Conservation (phyloP, 2,329 filamentous ascomycete species). For the Didymellaceae sp. region DNA sequence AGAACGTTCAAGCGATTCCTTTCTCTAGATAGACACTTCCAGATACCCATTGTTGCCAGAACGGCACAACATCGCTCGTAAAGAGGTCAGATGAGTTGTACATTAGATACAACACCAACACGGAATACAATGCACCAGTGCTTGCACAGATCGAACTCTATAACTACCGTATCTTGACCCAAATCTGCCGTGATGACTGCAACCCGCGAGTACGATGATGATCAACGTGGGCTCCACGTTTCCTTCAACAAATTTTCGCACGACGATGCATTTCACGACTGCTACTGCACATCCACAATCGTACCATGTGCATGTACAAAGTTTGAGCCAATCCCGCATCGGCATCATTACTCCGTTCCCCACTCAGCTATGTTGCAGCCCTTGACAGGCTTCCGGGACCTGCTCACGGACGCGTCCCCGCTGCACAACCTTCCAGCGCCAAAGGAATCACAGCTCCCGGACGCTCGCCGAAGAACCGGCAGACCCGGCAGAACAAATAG, state of each 20-base stretch:
- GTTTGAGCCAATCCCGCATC: constrained; percentile 7
- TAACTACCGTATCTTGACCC: background rate
- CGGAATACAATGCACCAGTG: constrained; percentile 2
- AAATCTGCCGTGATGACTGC: constrained; percentile 6
- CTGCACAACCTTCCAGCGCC: background rate
- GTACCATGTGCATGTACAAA: constrained; percentile 8
- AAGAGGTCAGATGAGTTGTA: constrained; percentile 33
- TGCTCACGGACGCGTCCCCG: constrained; percentile 12
- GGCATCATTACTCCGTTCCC: constrained; percentile 11
- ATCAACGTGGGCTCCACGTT: constrained; percentile 9
- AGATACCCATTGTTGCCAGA: constrained; percentile 43
- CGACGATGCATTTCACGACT: background rate
- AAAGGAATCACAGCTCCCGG: constrained; percentile 16
- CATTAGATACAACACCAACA: constrained; percentile 1
- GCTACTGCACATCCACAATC: constrained; percentile 3
- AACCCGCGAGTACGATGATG: background rate
- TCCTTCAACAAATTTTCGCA: background rate
- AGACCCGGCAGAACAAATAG: constrained; percentile 9
- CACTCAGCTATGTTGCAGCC: constrained; percentile 6
- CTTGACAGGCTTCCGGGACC: constrained; percentile 6
- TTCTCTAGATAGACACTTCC: constrained; percentile 21
- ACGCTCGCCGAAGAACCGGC: constrained; percentile 11
- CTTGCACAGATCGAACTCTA: background rate
- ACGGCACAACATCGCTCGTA: constrained; percentile 33
- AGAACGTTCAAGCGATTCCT: constrained; percentile 37